Conservation (phyloP, 805 yeast genomes). For the Maudiozyma saulgeensis region DNA sequence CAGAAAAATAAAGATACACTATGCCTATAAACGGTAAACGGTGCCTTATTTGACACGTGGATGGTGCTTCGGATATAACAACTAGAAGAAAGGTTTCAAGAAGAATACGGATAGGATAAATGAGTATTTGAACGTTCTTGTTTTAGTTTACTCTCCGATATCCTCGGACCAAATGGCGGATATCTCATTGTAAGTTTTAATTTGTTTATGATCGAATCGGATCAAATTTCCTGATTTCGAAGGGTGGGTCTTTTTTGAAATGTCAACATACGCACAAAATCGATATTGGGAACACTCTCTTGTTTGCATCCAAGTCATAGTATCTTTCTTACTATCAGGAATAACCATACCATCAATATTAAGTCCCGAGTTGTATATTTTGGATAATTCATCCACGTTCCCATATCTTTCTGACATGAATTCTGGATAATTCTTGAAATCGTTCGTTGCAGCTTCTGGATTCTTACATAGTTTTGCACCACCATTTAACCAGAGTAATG, state of each 20-base stretch:
- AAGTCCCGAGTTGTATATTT: slow-evolving; percentile 10
- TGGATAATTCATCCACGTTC: slow-evolving; percentile 5
- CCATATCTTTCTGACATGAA: slow-evolving; percentile 12
- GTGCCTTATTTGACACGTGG: too few relatives aligned
- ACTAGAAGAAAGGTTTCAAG: too few relatives aligned
- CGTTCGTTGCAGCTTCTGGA: slow-evolving; percentile 22
- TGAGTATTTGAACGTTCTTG: too few relatives aligned
- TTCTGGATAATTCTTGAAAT: slow-evolving; percentile 17
- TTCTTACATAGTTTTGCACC: slow-evolving; percentile 43
- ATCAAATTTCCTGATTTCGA: neutral
- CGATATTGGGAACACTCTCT: slow-evolving; percentile 15
- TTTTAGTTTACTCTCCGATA: neutral
- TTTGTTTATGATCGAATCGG: neutral
- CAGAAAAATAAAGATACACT: too few relatives aligned
- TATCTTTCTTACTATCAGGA: slow-evolving; percentile 4
- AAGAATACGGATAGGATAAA: too few relatives aligned
- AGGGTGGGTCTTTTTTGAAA: neutral
- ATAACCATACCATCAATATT: slow-evolving; percentile 12
- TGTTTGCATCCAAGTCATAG: slow-evolving; percentile 14
- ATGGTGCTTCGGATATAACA: too few relatives aligned
- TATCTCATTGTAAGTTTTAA: slow-evolving; percentile 4
- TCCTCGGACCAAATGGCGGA: neutral
- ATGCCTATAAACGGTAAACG: too few relatives aligned
- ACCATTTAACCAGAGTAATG: slow-evolving; percentile 8
- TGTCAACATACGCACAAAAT: slow-evolving; percentile 11